Evolutionary conservation across 1,284 basidiomycete genomes (phyloP).

Genomic region (Leccinum colubrinum): DNA sequence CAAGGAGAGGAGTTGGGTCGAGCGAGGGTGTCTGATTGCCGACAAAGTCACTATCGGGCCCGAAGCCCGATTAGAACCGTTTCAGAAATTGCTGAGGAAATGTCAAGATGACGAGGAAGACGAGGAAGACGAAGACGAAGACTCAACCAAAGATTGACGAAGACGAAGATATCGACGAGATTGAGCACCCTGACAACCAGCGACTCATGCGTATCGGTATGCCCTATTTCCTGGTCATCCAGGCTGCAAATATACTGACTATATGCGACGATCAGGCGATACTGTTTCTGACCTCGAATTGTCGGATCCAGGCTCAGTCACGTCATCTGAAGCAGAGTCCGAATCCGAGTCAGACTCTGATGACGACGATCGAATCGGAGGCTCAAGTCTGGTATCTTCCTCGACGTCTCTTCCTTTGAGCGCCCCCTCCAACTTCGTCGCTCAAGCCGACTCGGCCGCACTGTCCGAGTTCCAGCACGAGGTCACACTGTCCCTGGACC

Average conservation of each 20-base stretch:
- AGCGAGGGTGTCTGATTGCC: constrained; percentile 74
- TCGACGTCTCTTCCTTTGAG: constrained; percentile 37
- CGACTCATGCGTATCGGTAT: constrained; percentile 70
- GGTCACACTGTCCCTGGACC: constrained; percentile 78
- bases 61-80: constrained; percentile 65
- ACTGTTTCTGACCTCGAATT: constrained; percentile 55
- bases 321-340: constrained; percentile 36
- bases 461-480: constrained; percentile 77
- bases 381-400: constrained; percentile 42
- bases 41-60: constrained; percentile 80
- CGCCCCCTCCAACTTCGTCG: constrained; percentile 35
- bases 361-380: constrained; percentile 30
- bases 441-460: constrained; percentile 42
- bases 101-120: constrained; percentile 34
- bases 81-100: constrained; percentile 66
- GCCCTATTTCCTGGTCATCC: constrained; percentile 4
- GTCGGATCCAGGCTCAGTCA: constrained; percentile 56
- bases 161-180: constrained; percentile 58
- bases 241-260: constrained; percentile 3
- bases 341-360: constrained; percentile 31
- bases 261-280: constrained; percentile 47
- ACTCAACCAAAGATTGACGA: constrained; percentile 49
- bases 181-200: constrained; percentile 61
- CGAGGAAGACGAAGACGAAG: constrained; percentile 32
- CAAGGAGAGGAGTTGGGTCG: constrained; percentile 61